Evolutionary conservation across 2,329 filamentous ascomycete genomes (phyloP).

Genomic region (Aspergillus carbonarius): DNA sequence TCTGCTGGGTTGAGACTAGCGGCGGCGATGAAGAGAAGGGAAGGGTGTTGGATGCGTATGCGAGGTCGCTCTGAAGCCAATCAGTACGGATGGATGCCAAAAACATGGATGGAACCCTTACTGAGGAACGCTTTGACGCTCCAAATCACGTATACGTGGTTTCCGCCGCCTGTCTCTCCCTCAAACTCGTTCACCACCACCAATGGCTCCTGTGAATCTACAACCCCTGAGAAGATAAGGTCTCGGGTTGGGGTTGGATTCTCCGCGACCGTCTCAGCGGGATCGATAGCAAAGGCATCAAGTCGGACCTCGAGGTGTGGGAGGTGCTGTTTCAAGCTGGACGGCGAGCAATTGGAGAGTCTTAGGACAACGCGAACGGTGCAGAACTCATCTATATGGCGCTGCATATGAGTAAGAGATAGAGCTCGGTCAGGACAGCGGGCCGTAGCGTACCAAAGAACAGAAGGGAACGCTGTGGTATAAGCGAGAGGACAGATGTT

Average conservation of each 20-base stretch:
- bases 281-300: slow-evolving; percentile 49
- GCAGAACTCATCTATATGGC: slow-evolving; percentile 54
- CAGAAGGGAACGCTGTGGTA: slow-evolving; percentile 52
- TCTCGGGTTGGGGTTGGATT: slow-evolving; percentile 38
- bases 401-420: slow-evolving; percentile 51
- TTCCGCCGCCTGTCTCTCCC: slow-evolving; percentile 37
- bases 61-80: slow-evolving; percentile 42
- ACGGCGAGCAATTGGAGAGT: slow-evolving; percentile 51
- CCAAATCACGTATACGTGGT: slow-evolving; percentile 47
- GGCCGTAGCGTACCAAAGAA: slow-evolving; percentile 48
- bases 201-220: slow-evolving; percentile 43
- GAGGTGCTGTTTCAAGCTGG: slow-evolving; percentile 49
- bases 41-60: slow-evolving; percentile 56
- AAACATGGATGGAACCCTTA: slow-evolving; percentile 23
- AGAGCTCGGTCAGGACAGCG: slow-evolving; percentile 17
- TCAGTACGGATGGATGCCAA: slow-evolving; percentile 12
- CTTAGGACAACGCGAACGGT: slow-evolving; percentile 53
- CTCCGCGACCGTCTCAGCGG: slow-evolving; percentile 44
- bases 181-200: slow-evolving; percentile 47
- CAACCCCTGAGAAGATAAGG: slow-evolving; percentile 43
- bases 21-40: slow-evolving; percentile 55
- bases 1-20: slow-evolving; percentile 48
- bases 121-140: slow-evolving; percentile 44
- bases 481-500: slow-evolving; percentile 47
- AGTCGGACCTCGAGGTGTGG: slow-evolving; percentile 51